phyloP scores from a whole-genome alignment of 306 rosid genomes.

The Trifolium fragiferum region DNA sequence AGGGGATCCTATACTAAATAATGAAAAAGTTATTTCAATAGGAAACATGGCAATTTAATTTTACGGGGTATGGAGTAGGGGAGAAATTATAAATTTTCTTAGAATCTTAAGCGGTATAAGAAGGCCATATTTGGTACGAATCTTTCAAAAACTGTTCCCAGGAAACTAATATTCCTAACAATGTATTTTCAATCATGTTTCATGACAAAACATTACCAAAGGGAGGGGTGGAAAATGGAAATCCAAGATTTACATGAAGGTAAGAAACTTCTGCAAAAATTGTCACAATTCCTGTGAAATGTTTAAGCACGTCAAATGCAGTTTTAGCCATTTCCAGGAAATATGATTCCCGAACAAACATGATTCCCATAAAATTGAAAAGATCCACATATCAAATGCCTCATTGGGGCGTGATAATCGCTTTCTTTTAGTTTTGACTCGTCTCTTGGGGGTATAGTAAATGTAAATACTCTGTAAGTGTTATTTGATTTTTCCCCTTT shows the following conservation, averaged over 20 bases:
- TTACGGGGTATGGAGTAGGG: not conserved
- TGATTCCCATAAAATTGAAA: no score
- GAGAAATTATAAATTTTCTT: not conserved
- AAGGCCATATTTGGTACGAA: not conserved
- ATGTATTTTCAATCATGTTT: no score
- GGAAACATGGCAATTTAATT: constrained; percentile 7
- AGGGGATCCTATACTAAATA: not conserved
- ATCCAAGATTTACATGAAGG: no score
- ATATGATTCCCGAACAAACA: no score
- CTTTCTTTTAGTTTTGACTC: constrained; percentile 2
- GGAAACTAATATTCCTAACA: not conserved
- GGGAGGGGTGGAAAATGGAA: no score
- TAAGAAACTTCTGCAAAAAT: no score
- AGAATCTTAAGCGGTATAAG: not conserved
- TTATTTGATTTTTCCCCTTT: not conserved
- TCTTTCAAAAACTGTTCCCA: not conserved
- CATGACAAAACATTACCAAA: no score
- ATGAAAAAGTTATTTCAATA: not conserved
- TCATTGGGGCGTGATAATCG: not conserved
- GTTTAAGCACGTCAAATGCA: no score
- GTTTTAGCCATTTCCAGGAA: no score
- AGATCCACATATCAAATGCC: no score
- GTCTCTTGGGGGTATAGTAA: not conserved
- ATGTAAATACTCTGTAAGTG: not conserved
- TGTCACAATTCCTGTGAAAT: no score